phyloP scores from a whole-genome alignment of 2,329 filamentous ascomycete species.

The Arthrobotrys sphaeroides region DNA sequence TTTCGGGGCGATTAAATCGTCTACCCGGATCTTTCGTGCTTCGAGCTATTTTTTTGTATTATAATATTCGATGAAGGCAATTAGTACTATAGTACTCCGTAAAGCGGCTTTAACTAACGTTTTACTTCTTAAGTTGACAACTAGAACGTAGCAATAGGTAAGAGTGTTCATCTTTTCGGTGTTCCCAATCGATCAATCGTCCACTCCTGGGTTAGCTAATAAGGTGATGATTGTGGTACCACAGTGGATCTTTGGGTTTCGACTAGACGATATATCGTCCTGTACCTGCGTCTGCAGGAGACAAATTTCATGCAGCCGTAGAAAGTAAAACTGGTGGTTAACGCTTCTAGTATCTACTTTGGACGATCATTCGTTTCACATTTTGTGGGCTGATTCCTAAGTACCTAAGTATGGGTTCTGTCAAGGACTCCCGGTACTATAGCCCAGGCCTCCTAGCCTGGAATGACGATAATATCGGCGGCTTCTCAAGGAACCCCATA shows the following conservation, averaged over 20 bases:
- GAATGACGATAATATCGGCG: background rate
- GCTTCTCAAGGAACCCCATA: no score
- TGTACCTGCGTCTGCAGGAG: slow-evolving; percentile 50
- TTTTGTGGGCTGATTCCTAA: slow-evolving; percentile 24
- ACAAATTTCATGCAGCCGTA: slow-evolving; percentile 37
- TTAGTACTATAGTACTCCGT: no score
- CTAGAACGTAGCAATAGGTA: no score
- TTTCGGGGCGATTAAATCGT: slow-evolving; percentile 4
- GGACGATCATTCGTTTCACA: slow-evolving; percentile 37
- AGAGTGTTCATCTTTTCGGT: no score
- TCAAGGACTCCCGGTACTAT: background rate
- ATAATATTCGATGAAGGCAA: no score
- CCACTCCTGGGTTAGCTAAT: background rate
- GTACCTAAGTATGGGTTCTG: background rate
- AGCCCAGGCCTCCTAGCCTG: no score
- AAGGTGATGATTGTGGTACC: background rate
- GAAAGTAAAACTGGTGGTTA: slow-evolving; percentile 24
- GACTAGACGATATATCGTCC: background rate
- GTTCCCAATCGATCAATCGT: background rate
- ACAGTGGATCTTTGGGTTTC: background rate
- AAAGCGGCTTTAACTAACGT: no score
- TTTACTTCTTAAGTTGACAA: background rate
- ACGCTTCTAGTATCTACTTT: slow-evolving; percentile 28
- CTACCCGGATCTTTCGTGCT: background rate
- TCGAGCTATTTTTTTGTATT: background rate